A percentile compares a stretch with the other conserved stretches of the same genome.
Conservation (phyloP, 2,329 filamentous ascomycete species). For the Ampelomyces quisqualis region DNA sequence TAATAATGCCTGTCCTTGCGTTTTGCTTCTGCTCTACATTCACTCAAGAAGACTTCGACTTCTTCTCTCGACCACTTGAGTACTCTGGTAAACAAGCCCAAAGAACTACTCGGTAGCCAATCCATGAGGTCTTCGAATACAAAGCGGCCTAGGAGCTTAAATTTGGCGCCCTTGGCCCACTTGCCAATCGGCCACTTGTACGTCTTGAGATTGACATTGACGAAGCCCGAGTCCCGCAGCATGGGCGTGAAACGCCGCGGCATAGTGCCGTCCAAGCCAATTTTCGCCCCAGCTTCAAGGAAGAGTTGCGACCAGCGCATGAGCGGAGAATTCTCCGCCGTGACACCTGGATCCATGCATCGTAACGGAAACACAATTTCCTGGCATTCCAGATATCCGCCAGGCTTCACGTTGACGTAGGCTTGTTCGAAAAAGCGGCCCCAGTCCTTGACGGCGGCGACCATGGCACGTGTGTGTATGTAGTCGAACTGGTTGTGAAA, state of each 20-base stretch:
- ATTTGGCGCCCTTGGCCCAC: conserved; percentile 36
- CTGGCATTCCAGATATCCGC: conserved; percentile 55
- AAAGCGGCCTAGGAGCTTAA: conserved; percentile 31
- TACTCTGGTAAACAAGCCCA: conserved; percentile 33
- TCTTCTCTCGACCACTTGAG: conserved; percentile 31
- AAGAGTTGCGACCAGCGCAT: conserved; percentile 32
- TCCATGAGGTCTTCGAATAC: conserved; percentile 32
- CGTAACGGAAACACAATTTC: conserved; percentile 40
- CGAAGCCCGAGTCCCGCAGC: conserved; percentile 29
- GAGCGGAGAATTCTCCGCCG: conserved; percentile 23
- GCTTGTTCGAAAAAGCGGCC: conserved; percentile 49
- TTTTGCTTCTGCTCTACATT: conserved; percentile 30
- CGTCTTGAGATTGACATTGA: conserved; percentile 27
- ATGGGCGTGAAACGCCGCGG: conserved; percentile 42
- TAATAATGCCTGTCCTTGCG: conserved; percentile 32
- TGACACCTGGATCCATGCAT: conserved; percentile 27
- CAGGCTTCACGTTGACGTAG: conserved; percentile 47
- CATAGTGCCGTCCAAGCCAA: conserved; percentile 44
- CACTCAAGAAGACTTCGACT: conserved; percentile 31
- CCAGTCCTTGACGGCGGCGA: conserved; percentile 58
- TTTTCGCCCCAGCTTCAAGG: conserved; percentile 23
- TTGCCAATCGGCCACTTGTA: conserved; percentile 38
- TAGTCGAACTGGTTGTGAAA: conserved; percentile 58
- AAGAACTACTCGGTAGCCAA: conserved; percentile 26
- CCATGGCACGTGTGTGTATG: conserved; percentile 57